Conservation (phyloP, 169 alveolate genomes). For the Cryptosporidium sp. region DNA sequence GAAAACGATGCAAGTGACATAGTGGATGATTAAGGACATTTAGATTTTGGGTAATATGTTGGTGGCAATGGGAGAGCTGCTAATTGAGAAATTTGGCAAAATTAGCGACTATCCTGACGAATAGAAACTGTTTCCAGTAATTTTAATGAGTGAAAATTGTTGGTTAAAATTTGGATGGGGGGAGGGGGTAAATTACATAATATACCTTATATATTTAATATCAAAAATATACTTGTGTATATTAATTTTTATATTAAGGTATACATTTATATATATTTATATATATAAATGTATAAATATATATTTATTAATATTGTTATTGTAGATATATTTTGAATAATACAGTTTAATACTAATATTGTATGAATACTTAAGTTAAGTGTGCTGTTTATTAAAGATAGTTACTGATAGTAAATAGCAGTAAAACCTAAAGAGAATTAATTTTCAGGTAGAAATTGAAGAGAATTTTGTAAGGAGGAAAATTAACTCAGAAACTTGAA, state of each 20-base stretch:
- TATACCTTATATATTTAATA: neutral
- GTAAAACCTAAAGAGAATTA: too few relatives aligned
- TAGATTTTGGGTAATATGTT: neutral
- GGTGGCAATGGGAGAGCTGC: too few relatives aligned
- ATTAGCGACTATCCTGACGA: neutral
- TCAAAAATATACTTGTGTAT: neutral
- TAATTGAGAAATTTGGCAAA: neutral
- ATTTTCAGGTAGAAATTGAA: neutral
- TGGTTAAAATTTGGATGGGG: neutral
- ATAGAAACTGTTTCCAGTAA: neutral
- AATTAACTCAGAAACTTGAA: neutral
- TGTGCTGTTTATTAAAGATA: neutral
- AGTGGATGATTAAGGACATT: too few relatives aligned
- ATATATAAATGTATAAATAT: too few relatives aligned
- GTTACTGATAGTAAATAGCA: too few relatives aligned
- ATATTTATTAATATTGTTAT: too few relatives aligned
- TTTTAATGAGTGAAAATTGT: neutral
- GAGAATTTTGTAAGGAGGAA: neutral
- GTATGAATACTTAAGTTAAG: neutral
- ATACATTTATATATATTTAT: neutral
- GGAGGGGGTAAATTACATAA: conserved; percentile 14
- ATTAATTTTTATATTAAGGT: neutral
- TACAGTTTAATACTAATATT: too few relatives aligned
- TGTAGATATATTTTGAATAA: too few relatives aligned
- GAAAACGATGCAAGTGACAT: neutral